phyloP scores from a whole-genome alignment of 129 eudicot genomes.

The Artemisia tridentata region DNA sequence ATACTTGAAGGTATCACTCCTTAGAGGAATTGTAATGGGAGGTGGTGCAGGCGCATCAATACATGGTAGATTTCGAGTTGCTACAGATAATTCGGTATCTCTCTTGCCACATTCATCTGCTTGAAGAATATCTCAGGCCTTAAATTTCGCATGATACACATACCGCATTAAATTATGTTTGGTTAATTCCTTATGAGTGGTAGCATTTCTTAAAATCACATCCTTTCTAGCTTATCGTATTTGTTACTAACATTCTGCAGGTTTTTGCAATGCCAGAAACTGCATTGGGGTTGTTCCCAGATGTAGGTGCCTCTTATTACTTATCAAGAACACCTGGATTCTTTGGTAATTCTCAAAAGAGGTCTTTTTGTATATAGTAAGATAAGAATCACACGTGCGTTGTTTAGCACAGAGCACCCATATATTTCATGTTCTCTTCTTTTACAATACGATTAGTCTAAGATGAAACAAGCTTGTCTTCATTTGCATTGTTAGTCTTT shows the following conservation, averaged over 20 bases:
- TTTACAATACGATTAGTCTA: not conserved
- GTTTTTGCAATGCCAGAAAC: conserved; percentile 99
- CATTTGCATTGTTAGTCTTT: not conserved
- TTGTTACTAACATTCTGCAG: conserved; percentile 34
- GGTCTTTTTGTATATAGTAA: not conserved
- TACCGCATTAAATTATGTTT: no score
- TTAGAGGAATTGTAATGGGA: conserved; percentile 93
- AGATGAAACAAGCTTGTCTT: not conserved
- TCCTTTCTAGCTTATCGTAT: not conserved
- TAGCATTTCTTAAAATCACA: not conserved
- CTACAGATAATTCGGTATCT: conserved; percentile 89
- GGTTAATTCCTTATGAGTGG: not conserved
- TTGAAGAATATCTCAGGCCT: not conserved
- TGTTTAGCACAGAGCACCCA: not conserved
- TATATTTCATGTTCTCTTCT: not conserved
- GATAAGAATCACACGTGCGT: no score
- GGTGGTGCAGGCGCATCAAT: conserved; percentile 95
- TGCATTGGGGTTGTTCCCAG: conserved; percentile 90
- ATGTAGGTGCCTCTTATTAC: conserved; percentile 91
- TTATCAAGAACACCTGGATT: conserved; percentile 90
- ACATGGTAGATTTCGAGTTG: conserved; percentile 96
- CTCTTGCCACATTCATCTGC: conserved; percentile 15
- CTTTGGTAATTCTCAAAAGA: conserved; percentile 58
- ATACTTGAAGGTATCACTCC: conserved; percentile 66
- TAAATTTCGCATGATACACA: no score